phyloP scores from a whole-genome alignment of 108 stramenopile genomes.

The Heterococcus sp. region DNA sequence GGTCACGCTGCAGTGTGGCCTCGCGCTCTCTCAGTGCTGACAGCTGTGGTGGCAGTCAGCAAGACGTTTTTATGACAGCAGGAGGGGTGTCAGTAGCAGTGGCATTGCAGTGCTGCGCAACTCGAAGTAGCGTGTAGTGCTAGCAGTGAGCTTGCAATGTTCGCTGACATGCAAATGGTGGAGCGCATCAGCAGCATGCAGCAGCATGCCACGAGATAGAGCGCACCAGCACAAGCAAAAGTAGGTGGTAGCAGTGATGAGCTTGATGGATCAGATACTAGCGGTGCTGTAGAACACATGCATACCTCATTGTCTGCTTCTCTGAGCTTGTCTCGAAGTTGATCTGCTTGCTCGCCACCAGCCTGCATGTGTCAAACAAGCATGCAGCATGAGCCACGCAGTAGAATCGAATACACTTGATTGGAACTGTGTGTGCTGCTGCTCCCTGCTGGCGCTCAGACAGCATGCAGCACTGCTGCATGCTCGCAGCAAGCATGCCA shows the following conservation, averaged over 20 bases:
- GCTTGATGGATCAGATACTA: neutral
- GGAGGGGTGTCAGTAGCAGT: no score
- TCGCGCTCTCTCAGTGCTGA: no score
- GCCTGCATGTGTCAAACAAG: no score
- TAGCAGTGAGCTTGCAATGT: neutral
- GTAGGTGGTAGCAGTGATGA: neutral
- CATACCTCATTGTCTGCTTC: neutral
- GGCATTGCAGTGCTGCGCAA: neutral
- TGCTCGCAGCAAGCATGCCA: neutral
- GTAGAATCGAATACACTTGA: no score
- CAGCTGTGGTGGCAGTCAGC: no score
- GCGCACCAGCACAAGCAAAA: neutral
- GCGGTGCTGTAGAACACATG: neutral
- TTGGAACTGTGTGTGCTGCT: no score
- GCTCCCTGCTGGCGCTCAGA: no score
- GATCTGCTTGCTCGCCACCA: no score
- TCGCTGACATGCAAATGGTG: neutral
- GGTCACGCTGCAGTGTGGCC: neutral
- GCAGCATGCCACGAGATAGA: neutral
- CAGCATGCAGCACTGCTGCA: neutral
- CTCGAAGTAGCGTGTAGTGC: neutral
- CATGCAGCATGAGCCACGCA: no score
- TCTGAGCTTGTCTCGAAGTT: no score
- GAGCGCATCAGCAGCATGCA: neutral
- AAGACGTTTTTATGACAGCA: no score